Conservation (phyloP, 176 grass and related monocot species). For the Dendrocalamus sinicus region DNA sequence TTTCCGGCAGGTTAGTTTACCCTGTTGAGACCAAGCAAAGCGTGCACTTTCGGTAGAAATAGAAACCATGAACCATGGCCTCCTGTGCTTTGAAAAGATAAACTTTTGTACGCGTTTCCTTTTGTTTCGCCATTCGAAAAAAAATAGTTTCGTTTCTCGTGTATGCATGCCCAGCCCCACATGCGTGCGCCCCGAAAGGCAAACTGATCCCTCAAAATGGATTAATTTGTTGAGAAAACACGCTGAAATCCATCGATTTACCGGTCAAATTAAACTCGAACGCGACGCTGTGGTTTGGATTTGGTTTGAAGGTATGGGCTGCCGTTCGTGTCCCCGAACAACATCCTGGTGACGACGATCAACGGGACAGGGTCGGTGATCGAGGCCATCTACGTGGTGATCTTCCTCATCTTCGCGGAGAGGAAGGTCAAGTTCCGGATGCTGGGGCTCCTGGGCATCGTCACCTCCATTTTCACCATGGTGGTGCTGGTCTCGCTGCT, state of each 20-base stretch:
- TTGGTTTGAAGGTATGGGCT: conserved; percentile 70
- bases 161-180: not conserved
- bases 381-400: conserved; percentile 86
- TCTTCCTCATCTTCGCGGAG: conserved; percentile 83
- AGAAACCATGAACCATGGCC: not conserved
- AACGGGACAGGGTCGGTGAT: conserved; percentile 79
- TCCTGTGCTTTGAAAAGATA: not conserved
- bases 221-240: not conserved
- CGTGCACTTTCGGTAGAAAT: not conserved
- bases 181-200: not conserved
- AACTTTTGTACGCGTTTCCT: not conserved
- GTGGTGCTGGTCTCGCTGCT: conserved; percentile 79
- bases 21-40: not conserved
- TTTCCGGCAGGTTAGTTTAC: conserved; percentile 18
- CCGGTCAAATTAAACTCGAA: not conserved
- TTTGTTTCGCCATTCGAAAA: not conserved
- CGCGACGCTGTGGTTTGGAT: not conserved
- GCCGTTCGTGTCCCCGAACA: conserved; percentile 92
- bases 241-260: not conserved
- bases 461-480: conserved; percentile 58
- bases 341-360: conserved; percentile 89
- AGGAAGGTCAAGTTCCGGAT: conserved; percentile 47
- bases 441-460: conserved; percentile 65
- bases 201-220: not conserved
- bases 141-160: not conserved